These are phyloP conservation scores for Ettlia oleoabundans DNA, from an alignment of 139 green algal species.

Conservation along the genomic window DNA sequence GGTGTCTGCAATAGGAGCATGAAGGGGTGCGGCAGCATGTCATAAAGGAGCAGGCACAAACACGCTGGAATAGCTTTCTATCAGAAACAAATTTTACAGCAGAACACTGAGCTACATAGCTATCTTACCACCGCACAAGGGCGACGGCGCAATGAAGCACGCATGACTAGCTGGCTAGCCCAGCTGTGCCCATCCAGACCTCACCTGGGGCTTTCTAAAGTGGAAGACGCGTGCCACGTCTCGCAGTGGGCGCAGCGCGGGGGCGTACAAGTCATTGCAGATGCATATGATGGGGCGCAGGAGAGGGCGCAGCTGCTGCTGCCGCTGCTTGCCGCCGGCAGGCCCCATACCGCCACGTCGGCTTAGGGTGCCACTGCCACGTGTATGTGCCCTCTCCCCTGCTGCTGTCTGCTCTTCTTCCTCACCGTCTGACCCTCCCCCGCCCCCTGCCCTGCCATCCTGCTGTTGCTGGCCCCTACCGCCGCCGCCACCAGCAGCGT, in stretches of 20 bases:
- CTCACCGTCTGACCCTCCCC: slow-evolving; percentile 24
- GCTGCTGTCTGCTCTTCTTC: slow-evolving; percentile 12
- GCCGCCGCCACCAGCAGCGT: background rate
- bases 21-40: too few species aligned
- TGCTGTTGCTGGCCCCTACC: background rate
- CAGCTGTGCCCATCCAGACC: background rate
- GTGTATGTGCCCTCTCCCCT: too few species aligned
- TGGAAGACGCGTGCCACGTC: slow-evolving; percentile 81
- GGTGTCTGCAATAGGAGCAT: too few species aligned
- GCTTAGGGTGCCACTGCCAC: too few species aligned
- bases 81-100: too few species aligned
- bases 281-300: slow-evolving; percentile 93
- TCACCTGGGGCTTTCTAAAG: slow-evolving; percentile 57
- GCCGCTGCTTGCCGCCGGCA: slow-evolving; percentile 12
- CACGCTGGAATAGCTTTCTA: too few species aligned
- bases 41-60: too few species aligned
- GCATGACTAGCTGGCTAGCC: too few species aligned
- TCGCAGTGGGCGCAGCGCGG: slow-evolving; percentile 85
- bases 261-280: slow-evolving; percentile 96
- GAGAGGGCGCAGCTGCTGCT: slow-evolving; percentile 53
- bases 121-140: too few species aligned
- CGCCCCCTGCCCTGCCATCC: background rate
- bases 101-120: too few species aligned
- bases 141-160: too few species aligned
- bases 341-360: background rate